Conservation (phyloP, 2,329 filamentous ascomycete species). For the Pseudogymnoascus sp. region DNA sequence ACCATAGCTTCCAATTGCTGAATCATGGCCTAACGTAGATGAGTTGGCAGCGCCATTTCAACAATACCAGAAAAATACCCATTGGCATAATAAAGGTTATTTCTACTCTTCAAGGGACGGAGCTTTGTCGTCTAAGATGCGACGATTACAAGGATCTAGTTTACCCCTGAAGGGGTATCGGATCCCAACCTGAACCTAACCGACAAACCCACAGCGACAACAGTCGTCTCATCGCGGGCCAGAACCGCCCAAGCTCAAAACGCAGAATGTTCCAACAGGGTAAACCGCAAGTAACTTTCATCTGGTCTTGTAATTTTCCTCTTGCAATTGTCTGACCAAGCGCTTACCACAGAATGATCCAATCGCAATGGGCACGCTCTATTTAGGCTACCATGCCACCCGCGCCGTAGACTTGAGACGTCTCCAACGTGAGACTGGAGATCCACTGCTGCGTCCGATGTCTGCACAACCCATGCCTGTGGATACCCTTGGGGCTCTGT, state of each 20-base stretch:
- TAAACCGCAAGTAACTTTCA: not conserved
- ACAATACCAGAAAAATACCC: not conserved
- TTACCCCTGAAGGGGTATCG: constrained; percentile 4
- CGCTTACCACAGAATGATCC: not conserved
- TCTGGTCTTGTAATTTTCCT: not conserved
- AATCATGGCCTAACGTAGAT: not conserved
- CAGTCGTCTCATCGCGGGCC: not conserved
- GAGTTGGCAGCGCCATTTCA: not conserved
- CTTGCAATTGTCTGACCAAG: not conserved
- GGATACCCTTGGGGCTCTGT: constrained; percentile 4
- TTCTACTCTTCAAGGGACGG: not conserved
- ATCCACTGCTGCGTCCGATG: constrained; percentile 7
- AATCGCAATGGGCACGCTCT: not conserved
- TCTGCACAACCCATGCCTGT: not conserved
- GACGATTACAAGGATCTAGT: not conserved
- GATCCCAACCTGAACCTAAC: constrained; percentile 2
- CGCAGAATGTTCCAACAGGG: constrained; percentile 1
- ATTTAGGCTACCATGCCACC: not conserved
- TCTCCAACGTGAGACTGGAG: constrained; percentile 5
- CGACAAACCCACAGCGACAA: constrained; percentile 1
- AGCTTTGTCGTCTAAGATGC: not conserved
- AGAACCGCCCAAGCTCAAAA: constrained; percentile 7
- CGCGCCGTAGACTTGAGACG: not conserved
- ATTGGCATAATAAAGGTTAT: constrained; percentile 1
- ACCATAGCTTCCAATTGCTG: not conserved